Conservation (phyloP, 768 basidiomycete genomes). For the Candolleomyces eurysporus region DNA sequence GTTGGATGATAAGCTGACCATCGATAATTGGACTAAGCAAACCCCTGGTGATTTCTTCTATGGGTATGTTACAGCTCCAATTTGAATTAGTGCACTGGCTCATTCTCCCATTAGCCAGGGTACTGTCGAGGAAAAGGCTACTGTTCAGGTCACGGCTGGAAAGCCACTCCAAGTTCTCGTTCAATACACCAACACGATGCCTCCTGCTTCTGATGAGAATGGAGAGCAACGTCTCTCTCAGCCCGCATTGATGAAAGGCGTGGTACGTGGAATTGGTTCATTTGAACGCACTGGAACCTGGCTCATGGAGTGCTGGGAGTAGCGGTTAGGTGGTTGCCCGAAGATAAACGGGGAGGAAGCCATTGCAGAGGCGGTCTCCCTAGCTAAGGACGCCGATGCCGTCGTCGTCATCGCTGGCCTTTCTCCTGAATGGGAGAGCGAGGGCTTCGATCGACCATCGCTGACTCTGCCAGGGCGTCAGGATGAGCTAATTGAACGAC, state of each 20-base stretch:
- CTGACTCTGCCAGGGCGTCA: conserved; percentile 58
- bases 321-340: conserved; percentile 68
- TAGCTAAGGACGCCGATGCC: conserved; percentile 53
- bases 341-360: conserved; percentile 58
- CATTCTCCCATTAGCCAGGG: conserved; percentile 44
- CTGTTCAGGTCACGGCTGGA: conserved; percentile 43
- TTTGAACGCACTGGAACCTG: neutral
- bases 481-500: conserved; percentile 53
- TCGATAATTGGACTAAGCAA: conserved; percentile 75
- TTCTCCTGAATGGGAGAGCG: conserved; percentile 73
- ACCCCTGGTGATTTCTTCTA: conserved; percentile 69
- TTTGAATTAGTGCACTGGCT: neutral
- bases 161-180: conserved; percentile 51
- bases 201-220: conserved; percentile 43
- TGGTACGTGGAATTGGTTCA: conserved; percentile 37
- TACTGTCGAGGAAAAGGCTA: conserved; percentile 60
- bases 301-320: neutral
- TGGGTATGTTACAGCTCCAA: conserved; percentile 37
- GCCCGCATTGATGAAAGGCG: conserved; percentile 67
- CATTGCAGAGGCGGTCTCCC: conserved; percentile 51
- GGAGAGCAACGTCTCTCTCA: conserved; percentile 48
- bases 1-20: conserved; percentile 53
- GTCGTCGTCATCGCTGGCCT: conserved; percentile 61
- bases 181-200: conserved; percentile 63
- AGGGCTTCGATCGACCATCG: conserved; percentile 68